Base-by-base conservation (phyloP, 352 stramenopile species). In the Globisporangium ultimum region DNA sequence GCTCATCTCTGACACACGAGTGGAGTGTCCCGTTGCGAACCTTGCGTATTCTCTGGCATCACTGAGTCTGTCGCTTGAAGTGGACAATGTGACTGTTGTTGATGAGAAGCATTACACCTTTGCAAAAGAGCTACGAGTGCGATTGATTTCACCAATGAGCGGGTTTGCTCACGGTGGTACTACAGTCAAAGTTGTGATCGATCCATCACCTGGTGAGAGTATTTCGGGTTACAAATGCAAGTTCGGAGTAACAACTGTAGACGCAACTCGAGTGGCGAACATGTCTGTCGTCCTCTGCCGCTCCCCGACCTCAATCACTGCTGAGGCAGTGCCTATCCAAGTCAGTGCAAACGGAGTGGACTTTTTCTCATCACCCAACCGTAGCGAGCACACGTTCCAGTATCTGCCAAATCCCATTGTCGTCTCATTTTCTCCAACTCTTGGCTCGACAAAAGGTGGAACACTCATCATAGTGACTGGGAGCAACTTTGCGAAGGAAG, bases 331-430 rank as follows among this genome's bases (percentile, higher is more conserved):
- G 11, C 38, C 54, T 17, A 5, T 86, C 34, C 41, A 51, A 20
- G 64, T 83, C 17, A 80, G 68, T 32, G 67, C 53, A 11, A 86
- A 86, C 40, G 64, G 60, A n/a, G n/a, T 76, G 22, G 73, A 80
- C 24, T 84, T 69, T 46, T 76, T 84, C 42, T 32, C 53, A 11
- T 28, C 68, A 1, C 10, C 14, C 7, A 48, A 32, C 17, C 32
- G 22, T 28, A 32, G 47, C 1, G 56, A 69, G 21, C 22, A 46
- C 24, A 45, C 38, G 6, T 79, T 80, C 38, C 58, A 24, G 0
- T 74, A 76, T 50, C 15, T 76, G 2, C 24, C 24, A 21, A 49
- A 49, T 5, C 70, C 70, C 4, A 64, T 45, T 28, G 53, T 76
- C 0, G 65, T 62, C 4, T 59, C 54, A 0, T 81, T 70, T 36